Base-by-base conservation (phyloP, 257 asterid genomes). In the Solanum tarijense region DNA sequence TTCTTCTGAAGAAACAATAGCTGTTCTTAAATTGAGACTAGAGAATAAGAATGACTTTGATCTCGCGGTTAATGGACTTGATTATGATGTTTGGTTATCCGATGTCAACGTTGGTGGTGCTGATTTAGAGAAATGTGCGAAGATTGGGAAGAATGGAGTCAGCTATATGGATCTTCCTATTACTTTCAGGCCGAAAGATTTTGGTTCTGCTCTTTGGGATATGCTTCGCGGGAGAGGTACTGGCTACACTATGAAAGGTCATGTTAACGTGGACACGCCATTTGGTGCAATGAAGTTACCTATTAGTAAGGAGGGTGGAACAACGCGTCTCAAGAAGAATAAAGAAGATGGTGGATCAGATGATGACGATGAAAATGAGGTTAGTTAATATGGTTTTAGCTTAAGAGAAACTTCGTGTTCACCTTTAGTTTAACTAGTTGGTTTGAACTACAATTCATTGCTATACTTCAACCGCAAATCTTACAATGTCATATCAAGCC, bases 191-290 rank as follows among this genome's bases (percentile, higher is more conserved):
- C 99, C 99, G 5, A 96, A 97, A 95, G 99, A 97, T 87, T 97
- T 94, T 84, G 99, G 99, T 6, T 95, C 99, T 25, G 99, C 99
- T 36, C 92, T 97, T 79, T 97, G 99, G 99, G 99, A 97, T 89
- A 97, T 97, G 99, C 96, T 97, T 5, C 91, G 98, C 83, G 99
- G 99, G 58, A 92, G 66, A 91, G 98, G 99, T 39, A 95, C 99
- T 1, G 98, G 98, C 31, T 97, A 97, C 71, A 68, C 93, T 66
- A 95, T 97, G 91, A 97, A 96, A 93, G 99, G 99, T 68, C 92
- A 89, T 84, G 91, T 96, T 73, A 85, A 95, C 69, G 99, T 93
- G 66, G 97, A 93, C 75, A 97, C 98, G 1, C 98, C 99, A 74
- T 96, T 96, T 88, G 99, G 98, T 83, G 94, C 91, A 12, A 97